Base-by-base conservation (phyloP, 2,329 filamentous ascomycete species). In the Thielaviopsis punctulata region DNA sequence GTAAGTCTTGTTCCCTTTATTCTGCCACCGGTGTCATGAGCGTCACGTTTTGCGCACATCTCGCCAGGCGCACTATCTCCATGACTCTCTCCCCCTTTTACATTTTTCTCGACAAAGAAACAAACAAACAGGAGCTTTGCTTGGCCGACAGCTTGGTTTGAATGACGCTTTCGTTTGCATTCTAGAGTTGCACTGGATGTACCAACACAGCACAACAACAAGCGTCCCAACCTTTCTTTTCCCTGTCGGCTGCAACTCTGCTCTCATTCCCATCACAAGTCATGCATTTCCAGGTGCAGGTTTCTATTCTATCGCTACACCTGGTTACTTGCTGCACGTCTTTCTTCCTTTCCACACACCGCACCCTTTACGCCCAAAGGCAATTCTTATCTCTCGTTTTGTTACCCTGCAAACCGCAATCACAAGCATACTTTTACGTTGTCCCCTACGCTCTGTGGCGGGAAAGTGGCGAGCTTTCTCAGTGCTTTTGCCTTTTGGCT, bases 1-100 rank as follows among this genome's bases (percentile, higher is more conserved):
- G 78, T 82, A 68, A 73, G 77, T 54, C 10, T 7, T 13, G 5
- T 6, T 22, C 39, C 6, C 12, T 13, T 18, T 6, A 15, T 13
- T 41, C 6, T 45, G 13, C 49, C 4, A 25, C 19, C 30, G n/a
- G n/a, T n/a, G n/a, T n/a, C n/a, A n/a, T n/a, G n/a, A n/a, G n/a
- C n/a, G n/a, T n/a, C n/a, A n/a, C n/a, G n/a, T n/a, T n/a, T n/a
- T n/a, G n/a, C n/a, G n/a, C n/a, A n/a, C n/a, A n/a, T n/a, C n/a
- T n/a, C n/a, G n/a, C n/a, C n/a, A n/a, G n/a, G n/a, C n/a, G n/a
- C n/a, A n/a, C n/a, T n/a, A n/a, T n/a, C n/a, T n/a, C n/a, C n/a
- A n/a, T n/a, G n/a, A n/a, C n/a, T n/a, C n/a, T n/a, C n/a, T n/a
- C n/a, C n/a, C n/a, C n/a, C n/a, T n/a, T n/a, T n/a, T n/a, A n/a